These are phyloP conservation scores for Melampsora larici-populina DNA, from an alignment of 1,284 basidiomycete genomes.

Conservation along the genomic window DNA sequence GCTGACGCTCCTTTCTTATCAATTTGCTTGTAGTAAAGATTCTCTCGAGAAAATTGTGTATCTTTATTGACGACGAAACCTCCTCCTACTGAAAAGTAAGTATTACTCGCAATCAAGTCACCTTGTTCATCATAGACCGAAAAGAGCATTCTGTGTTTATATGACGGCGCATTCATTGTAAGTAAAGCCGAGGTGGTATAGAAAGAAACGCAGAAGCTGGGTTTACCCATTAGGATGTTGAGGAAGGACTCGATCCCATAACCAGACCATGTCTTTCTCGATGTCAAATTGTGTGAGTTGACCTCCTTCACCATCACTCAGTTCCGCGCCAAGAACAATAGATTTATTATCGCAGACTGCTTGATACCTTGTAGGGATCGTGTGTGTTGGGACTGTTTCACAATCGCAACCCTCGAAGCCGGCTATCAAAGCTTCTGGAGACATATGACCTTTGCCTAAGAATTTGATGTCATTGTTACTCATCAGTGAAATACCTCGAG, in stretches of 20 bases:
- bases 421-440: conserved; percentile 52
- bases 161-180: conserved; percentile 51
- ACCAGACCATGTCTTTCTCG: conserved; percentile 85
- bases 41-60: conserved; percentile 76
- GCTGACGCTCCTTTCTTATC: conserved; percentile 73
- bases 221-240: conserved; percentile 52
- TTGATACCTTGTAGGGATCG: conserved; percentile 45
- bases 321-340: conserved; percentile 29
- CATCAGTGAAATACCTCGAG: not conserved
- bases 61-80: conserved; percentile 72
- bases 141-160: conserved; percentile 85
- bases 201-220: not conserved
- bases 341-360: conserved; percentile 37
- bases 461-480: not conserved
- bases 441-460: conserved; percentile 51
- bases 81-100: conserved; percentile 66
- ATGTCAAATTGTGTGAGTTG: conserved; percentile 65
- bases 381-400: conserved; percentile 52
- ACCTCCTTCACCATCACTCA: conserved; percentile 13
- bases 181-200: conserved; percentile 43
- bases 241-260: conserved; percentile 64
- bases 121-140: conserved; percentile 76
- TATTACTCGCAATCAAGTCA: conserved; percentile 84
- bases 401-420: conserved; percentile 53
- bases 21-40: conserved; percentile 94